These are phyloP conservation scores for Aspergillus arachidicola DNA, from an alignment of 2,329 filamentous ascomycete genomes.

Conservation along the genomic window DNA sequence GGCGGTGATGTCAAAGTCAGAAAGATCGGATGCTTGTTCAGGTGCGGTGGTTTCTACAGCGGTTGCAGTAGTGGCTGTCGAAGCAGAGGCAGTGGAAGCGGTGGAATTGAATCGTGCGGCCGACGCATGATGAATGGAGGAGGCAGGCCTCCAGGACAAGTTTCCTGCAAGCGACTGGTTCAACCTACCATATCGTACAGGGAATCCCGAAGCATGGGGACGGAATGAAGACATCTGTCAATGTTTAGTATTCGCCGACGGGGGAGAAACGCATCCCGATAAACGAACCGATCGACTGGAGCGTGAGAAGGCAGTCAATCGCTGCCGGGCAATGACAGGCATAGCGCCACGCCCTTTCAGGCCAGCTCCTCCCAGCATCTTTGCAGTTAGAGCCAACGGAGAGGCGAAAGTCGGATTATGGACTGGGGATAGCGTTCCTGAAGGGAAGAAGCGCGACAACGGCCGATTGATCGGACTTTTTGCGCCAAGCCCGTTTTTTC, in stretches of 20 bases:
- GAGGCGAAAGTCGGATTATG: constrained; percentile 13
- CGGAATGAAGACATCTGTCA: constrained; percentile 41
- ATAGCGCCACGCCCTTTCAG: constrained; percentile 52
- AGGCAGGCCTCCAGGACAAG: constrained; percentile 26
- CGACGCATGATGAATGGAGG: constrained; percentile 25
- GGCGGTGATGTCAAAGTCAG: constrained; percentile 47
- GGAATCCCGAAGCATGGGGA: constrained; percentile 25
- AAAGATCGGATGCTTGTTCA: constrained; percentile 28
- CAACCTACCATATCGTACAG: constrained; percentile 23
- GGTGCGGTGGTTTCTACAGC: constrained; percentile 10
- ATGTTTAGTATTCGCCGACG: constrained; percentile 12
- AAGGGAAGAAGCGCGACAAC: constrained; percentile 11
- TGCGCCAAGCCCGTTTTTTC: constrained; percentile 32
- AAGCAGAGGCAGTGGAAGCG: constrained; percentile 23
- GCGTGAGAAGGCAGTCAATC: constrained; percentile 29
- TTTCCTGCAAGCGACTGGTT: constrained; percentile 25
- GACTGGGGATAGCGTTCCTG: not conserved
- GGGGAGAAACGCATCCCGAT: constrained; percentile 3
- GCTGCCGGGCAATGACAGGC: constrained; percentile 39
- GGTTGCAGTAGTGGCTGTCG: constrained; percentile 19
- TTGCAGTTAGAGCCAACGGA: constrained; percentile 17
- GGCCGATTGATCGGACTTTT: constrained; percentile 12
- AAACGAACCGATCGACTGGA: constrained; percentile 40
- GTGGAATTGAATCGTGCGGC: constrained; percentile 44
- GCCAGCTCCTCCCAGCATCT: constrained; percentile 61